Conservation (phyloP, 495 filamentous ascomycete genomes). For the Trypethelium eluteriae region DNA sequence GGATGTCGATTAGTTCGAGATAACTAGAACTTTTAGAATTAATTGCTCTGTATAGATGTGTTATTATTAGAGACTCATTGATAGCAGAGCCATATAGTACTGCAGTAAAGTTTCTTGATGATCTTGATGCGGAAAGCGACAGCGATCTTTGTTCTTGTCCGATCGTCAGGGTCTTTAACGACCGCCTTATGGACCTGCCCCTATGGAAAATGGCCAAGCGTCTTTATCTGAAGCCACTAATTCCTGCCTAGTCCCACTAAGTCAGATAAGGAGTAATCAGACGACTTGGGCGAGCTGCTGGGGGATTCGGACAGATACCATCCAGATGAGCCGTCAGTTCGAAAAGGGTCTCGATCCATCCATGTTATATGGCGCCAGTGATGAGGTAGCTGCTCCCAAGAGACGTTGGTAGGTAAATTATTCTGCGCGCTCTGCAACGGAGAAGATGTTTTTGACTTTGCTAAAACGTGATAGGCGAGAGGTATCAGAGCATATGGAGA, state of each 20-base stretch:
- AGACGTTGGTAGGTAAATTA: not conserved
- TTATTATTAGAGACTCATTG: too few relatives aligned
- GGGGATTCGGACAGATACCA: constrained; percentile 4
- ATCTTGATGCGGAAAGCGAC: too few relatives aligned
- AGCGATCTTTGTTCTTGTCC: too few relatives aligned
- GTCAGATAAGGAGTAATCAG: not conserved
- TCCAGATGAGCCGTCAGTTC: not conserved
- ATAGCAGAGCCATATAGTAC: too few relatives aligned
- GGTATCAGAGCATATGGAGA: not conserved
- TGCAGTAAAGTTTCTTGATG: too few relatives aligned
- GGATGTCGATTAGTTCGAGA: too few relatives aligned
- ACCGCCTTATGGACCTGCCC: too few relatives aligned
- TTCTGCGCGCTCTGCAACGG: not conserved
- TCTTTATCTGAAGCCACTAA: too few relatives aligned
- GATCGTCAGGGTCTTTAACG: too few relatives aligned
- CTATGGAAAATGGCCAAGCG: too few relatives aligned
- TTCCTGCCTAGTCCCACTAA: not conserved
- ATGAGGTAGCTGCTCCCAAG: not conserved
- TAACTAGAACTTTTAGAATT: too few relatives aligned
- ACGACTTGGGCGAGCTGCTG: not conserved
- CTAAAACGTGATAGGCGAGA: not conserved
- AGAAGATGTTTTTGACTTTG: not conserved
- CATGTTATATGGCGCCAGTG: constrained; percentile 8
- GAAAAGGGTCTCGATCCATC: constrained; percentile 3
- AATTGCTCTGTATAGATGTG: too few relatives aligned